A percentile compares a stretch with the other conserved stretches of the same genome.
Evolutionary conservation across 768 basidiomycete genomes (phyloP).

Genomic region (Fomitopsis serialis): DNA sequence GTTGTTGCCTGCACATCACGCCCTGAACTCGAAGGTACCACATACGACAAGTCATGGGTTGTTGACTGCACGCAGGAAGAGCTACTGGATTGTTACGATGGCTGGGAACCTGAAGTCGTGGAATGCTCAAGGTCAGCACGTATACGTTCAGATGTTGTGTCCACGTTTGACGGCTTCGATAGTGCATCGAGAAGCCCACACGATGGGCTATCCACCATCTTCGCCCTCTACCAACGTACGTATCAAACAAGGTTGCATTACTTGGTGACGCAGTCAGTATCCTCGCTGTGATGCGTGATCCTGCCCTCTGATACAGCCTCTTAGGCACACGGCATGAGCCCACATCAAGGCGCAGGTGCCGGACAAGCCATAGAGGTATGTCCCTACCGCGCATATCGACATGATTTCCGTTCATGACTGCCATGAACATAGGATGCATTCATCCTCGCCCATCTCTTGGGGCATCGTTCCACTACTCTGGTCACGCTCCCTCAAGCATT

Average conservation of each 20-base stretch:
- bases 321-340: slow-evolving; percentile 30
- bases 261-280: slow-evolving; percentile 27
- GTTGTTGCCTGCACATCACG: slow-evolving; percentile 38
- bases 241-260: slow-evolving; percentile 18
- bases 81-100: slow-evolving; percentile 20
- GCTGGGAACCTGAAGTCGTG: slow-evolving; percentile 26
- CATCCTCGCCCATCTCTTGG: slow-evolving; percentile 23
- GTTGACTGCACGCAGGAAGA: slow-evolving; percentile 18
- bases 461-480: slow-evolving; percentile 16
- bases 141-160: not conserved
- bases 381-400: not conserved
- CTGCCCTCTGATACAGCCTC: not conserved
- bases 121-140: slow-evolving; percentile 18
- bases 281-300: not conserved
- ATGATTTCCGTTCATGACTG: not conserved
- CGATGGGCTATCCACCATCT: slow-evolving; percentile 28
- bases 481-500: slow-evolving; percentile 17
- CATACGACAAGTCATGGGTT: slow-evolving; percentile 21
- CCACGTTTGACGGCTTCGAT: not conserved
- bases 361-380: slow-evolving; percentile 29
- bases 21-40: slow-evolving; percentile 27
- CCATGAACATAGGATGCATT: slow-evolving; percentile 24
- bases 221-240: slow-evolving; percentile 21
- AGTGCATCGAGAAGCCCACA: slow-evolving; percentile 24
- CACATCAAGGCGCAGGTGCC: slow-evolving; percentile 29